Conservation (phyloP, 148 eudicot genomes). For the Camellia lanceoleosa region DNA sequence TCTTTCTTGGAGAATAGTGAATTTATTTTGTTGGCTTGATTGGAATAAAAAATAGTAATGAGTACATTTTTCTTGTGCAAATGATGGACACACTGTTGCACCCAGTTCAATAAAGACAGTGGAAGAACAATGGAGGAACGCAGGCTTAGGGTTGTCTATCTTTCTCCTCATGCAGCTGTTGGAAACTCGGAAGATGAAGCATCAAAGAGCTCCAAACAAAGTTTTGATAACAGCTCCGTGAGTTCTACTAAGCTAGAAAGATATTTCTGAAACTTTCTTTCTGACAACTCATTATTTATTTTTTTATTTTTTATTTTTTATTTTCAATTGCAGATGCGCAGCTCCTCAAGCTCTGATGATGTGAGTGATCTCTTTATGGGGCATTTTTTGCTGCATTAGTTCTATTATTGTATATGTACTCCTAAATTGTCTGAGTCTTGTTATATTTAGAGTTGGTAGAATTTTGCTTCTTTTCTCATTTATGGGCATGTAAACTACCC, state of each 20-base stretch:
- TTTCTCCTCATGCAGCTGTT: constrained; percentile 39
- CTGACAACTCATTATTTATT: neutral
- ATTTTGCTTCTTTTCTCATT: neutral
- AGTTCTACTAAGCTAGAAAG: constrained; percentile 29
- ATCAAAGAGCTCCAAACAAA: constrained; percentile 28
- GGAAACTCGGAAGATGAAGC: constrained; percentile 46
- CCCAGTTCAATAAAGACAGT: constrained; percentile 76
- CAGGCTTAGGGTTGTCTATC: constrained; percentile 72
- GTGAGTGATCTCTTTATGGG: constrained; percentile 4
- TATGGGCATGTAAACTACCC: neutral
- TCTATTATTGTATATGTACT: neutral
- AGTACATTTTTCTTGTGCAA: constrained; percentile 4
- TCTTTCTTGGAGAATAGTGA: neutral
- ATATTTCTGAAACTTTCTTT: neutral
- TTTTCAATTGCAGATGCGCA: constrained; percentile 1
- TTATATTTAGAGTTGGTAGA: neutral
- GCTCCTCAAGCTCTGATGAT: constrained; percentile 4
- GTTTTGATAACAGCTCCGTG: constrained; percentile 40
- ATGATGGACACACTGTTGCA: constrained; percentile 11
- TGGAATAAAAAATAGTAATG: neutral
- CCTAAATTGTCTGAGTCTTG: neutral
- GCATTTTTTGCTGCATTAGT: neutral
- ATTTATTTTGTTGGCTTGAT: constrained; percentile 1
- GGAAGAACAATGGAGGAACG: constrained; percentile 68
- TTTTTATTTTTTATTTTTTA: neutral